A percentile compares a stretch with the other conserved stretches of the same genome.
Evolutionary conservation across 306 rosid genomes (phyloP).

Genomic region (Comarum palustre): DNA sequence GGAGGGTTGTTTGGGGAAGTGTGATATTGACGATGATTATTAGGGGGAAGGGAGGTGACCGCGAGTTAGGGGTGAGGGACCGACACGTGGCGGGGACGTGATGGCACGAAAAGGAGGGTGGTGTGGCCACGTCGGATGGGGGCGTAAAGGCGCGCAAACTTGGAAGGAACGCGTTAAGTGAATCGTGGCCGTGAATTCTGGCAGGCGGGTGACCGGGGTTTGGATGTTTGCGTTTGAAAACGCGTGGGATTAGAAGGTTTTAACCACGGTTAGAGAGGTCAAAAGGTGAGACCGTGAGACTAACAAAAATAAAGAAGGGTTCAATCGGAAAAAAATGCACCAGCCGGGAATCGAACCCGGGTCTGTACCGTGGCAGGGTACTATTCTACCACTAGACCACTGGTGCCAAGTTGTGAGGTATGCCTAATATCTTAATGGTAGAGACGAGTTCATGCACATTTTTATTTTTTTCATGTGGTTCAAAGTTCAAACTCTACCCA

Average conservation of each 20-base stretch:
- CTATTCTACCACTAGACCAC: conserved; percentile 99
- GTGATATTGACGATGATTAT: neutral
- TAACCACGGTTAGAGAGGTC: neutral
- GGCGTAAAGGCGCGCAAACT: conserved; percentile 30
- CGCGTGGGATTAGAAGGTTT: conserved; percentile 26
- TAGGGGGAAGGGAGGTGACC: neutral
- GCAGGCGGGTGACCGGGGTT: conserved; percentile 10
- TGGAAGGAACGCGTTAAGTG: conserved; percentile 9
- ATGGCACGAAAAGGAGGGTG: neutral
- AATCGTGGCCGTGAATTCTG: neutral
- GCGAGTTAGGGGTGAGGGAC: neutral
- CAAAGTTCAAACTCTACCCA: too few species aligned
- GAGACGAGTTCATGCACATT: too few species aligned
- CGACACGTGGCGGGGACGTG: conserved; percentile 31
- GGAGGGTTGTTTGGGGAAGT: conserved; percentile 12
- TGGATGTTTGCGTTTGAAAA: conserved; percentile 2
- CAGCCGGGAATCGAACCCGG: conserved; percentile 61
- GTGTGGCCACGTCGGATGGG: conserved; percentile 25
- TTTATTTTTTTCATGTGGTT: too few species aligned
- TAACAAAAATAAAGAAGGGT: neutral
- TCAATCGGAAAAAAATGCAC: conserved; percentile 13
- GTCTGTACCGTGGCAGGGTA: conserved; percentile 66
- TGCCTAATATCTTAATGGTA: too few species aligned
- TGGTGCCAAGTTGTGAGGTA: conserved; percentile 35
- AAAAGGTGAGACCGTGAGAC: neutral